These are phyloP conservation scores for Penicillium sp. DNA, from an alignment of 2,329 filamentous ascomycete species.

Conservation along the genomic window DNA sequence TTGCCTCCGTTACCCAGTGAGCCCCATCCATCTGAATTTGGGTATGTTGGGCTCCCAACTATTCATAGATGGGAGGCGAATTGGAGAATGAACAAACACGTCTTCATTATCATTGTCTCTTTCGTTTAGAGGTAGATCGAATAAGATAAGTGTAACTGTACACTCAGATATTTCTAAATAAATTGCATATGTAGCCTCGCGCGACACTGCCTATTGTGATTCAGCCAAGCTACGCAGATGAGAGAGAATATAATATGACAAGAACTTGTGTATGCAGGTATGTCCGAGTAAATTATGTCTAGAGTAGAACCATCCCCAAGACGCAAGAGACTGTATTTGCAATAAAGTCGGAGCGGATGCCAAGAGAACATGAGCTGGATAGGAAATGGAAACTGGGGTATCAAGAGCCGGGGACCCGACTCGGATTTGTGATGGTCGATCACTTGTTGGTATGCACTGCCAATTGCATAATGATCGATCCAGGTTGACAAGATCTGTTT, in stretches of 20 bases:
- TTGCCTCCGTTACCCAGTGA: neutral
- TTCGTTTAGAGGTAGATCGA: neutral
- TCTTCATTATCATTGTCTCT: neutral
- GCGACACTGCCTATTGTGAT: neutral
- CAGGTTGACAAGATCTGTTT: neutral
- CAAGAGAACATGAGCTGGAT: conserved; percentile 3
- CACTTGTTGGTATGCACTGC: conserved; percentile 6
- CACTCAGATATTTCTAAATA: neutral
- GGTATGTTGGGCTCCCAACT: neutral
- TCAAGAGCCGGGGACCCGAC: conserved; percentile 23
- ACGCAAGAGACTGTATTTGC: conserved; percentile 7
- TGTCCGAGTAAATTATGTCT: conserved; percentile 3
- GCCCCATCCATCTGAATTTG: neutral
- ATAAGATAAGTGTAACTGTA: no score
- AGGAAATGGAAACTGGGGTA: conserved; percentile 19
- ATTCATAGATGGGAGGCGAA: neutral
- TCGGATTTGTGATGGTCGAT: conserved; percentile 13
- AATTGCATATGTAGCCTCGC: neutral
- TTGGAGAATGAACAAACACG: neutral
- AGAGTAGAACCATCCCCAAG: conserved; percentile 1
- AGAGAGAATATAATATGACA: neutral
- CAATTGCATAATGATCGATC: conserved; percentile 2
- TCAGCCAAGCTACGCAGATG: neutral
- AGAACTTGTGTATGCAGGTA: neutral
- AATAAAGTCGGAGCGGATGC: conserved; percentile 5